Percentiles rank a stretch among this genome's conserved stretches.
These are phyloP conservation scores for Ceratobasidium sp. DNA, from an alignment of 1,284 basidiomycete genomes.

Conservation along the genomic window DNA sequence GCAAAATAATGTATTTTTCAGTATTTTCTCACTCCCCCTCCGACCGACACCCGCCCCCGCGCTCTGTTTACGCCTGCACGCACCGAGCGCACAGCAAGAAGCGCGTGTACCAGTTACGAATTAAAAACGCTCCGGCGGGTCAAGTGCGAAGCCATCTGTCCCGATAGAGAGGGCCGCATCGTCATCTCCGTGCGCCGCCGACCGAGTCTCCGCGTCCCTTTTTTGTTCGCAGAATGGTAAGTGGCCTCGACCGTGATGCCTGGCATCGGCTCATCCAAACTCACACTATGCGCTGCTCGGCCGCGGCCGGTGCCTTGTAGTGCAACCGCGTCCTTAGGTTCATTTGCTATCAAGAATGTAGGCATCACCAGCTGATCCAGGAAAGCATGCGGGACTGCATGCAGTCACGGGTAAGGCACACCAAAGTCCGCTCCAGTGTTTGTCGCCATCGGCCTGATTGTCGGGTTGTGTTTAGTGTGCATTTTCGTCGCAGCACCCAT, in stretches of 20 bases:
- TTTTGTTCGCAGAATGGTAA: slow-evolving; percentile 11
- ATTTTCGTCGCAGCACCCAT: slow-evolving; percentile 27
- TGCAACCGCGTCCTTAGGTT: slow-evolving; percentile 36
- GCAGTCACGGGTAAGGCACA: slow-evolving; percentile 15
- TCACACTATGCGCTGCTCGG: background rate
- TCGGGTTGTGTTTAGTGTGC: slow-evolving; percentile 26
- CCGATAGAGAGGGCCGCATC: slow-evolving; percentile 12
- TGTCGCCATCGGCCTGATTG: background rate
- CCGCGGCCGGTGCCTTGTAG: slow-evolving; percentile 8
- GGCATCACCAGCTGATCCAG: slow-evolving; percentile 31
- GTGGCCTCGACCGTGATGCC: slow-evolving; percentile 2
- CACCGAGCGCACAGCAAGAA: slow-evolving; percentile 4
- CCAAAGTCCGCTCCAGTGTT: too few species aligned
- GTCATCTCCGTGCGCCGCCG: slow-evolving; percentile 40
- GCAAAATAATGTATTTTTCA: background rate
- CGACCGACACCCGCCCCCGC: slow-evolving; percentile 11
- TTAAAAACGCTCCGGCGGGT: background rate
- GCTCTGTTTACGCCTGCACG: background rate
- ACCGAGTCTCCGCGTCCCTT: slow-evolving; percentile 34
- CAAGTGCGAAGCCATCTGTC: slow-evolving; percentile 8
- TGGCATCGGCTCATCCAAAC: slow-evolving; percentile 39
- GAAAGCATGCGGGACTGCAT: slow-evolving; percentile 26
- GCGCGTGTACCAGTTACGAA: slow-evolving; percentile 2
- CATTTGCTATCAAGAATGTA: slow-evolving; percentile 34
- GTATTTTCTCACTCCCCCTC: slow-evolving; percentile 22